phyloP scores from a whole-genome alignment of 2,329 filamentous ascomycete species.

The Aspergillus novofumigatus region DNA sequence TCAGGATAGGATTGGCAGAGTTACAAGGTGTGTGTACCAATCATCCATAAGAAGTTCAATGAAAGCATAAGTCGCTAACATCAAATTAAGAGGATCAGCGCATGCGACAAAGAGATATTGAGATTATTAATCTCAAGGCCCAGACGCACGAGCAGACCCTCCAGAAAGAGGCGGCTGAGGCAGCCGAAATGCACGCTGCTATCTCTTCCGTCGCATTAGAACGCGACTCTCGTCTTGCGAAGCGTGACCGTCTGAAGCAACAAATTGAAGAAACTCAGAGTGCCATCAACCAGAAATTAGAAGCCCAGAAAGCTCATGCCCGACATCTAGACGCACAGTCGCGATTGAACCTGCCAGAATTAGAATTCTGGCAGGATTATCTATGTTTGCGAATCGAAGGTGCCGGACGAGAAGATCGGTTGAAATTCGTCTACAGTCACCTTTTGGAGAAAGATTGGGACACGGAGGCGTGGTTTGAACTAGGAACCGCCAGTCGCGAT shows the following conservation, averaged over 20 bases:
- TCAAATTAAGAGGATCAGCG: conserved; percentile 71
- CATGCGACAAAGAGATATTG: conserved; percentile 82
- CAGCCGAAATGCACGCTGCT: conserved; percentile 57
- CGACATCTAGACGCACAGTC: conserved; percentile 76
- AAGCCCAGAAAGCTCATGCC: conserved; percentile 50
- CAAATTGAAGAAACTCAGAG: conserved; percentile 52
- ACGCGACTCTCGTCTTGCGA: conserved; percentile 51
- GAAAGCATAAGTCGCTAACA: conserved; percentile 1
- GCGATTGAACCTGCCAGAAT: conserved; percentile 84
- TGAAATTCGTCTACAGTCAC: conserved; percentile 88
- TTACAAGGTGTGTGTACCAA: conserved; percentile 68
- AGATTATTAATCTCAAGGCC: conserved; percentile 62
- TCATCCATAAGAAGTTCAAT: conserved; percentile 4
- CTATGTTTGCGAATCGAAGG: conserved; percentile 87
- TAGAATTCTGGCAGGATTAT: conserved; percentile 94
- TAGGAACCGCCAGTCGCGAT: conserved; percentile 74
- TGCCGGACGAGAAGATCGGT: conserved; percentile 72
- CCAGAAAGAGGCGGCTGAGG: conserved; percentile 58
- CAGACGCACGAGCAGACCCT: conserved; percentile 54
- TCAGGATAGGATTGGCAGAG: conserved; percentile 84
- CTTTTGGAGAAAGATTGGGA: conserved; percentile 85
- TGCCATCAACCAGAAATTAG: conserved; percentile 42
- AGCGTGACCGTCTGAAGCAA: conserved; percentile 52
- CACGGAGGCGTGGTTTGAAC: conserved; percentile 87
- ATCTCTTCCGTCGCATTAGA: conserved; percentile 55